Evolutionary conservation across 345 rosid genomes (phyloP), one percentile per base, ranked within the genome.

Genomic region (Balakata baccata): DNA sequence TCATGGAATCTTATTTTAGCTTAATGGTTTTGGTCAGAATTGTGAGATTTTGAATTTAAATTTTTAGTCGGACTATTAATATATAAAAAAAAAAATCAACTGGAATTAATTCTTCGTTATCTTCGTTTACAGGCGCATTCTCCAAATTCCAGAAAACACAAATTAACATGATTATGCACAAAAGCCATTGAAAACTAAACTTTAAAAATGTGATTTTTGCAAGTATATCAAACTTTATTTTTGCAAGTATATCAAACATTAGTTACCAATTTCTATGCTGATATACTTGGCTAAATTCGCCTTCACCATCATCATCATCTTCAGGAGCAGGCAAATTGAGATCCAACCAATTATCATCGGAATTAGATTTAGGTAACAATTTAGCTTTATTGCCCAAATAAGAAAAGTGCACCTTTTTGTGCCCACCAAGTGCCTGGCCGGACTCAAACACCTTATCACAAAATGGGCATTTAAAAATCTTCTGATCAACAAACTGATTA

Each of bases 341-440:
- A 82, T 87, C 86, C 34, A 85, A 46, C 34, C 74, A 10, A 17
- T 25, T 64, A 38, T n/a, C 65, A 14, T n/a, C 62, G 13, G 62
- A 58, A 13, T 58, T 60, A 34, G 53, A 68, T 3, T 67, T 37
- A 12, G 47, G 7, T 66, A 10, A 7, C 11, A 23, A 39, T 20
- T 18, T 64, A 37, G 41, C 5, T 29, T 12, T 37, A 63, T 29
- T 34, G 17, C 70, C 70, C 18, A 73, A 58, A 56, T 74, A 83
- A 20, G 84, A 51, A 7, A 77, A 80, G 64, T 89, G 91, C 50
- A 85, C 80, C 72, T 86, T 86, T 71, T 87, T 89, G 70, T 89
- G 90, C 1, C 94, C 91, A 18, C 89, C 90, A 11, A 86, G 83
- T 10, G 87, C 94, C 67, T 89, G 87, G 6, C 93, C 91, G 2